Base-by-base conservation (phyloP, 306 rosid species). In the Casuarina equisetifolia region DNA sequence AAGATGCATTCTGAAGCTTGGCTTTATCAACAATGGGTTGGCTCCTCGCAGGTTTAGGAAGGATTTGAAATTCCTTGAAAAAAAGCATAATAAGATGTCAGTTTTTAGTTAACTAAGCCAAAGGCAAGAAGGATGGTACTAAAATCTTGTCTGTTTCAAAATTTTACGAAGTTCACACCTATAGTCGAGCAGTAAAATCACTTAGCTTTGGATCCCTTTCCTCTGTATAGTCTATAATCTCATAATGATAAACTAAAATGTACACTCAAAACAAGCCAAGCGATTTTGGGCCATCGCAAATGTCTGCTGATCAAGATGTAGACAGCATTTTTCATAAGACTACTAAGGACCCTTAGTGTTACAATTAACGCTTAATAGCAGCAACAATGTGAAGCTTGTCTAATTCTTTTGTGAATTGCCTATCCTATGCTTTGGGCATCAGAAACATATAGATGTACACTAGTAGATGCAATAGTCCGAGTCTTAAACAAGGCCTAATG, bases 1-100 rank as follows among this genome's bases (percentile, higher is more conserved):
- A 89, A 70, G 90, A 76, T 63, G 98, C 97, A 40, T 64, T 88
- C 79, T 89, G 81, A 83, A 95, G 97, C 82, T 86, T 88, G 80
- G 92, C 86, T 82, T 83, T 92, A 55, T 95, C 96, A 61, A 92
- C 85, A 32, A 68, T 4, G 46, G 97, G 97, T 84, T 95, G 97
- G 67, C 84, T 84, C 84, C 93, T 87, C 25, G 96, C 97, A 36
- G 91, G 91, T 83, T 86, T 80, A 43, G 98, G 97, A 82, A 95
- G 95, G 57, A 95, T 93, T 89, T 91, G 85, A 79, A 95, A 91
- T 86, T 95, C 96, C 98, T 92, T 70, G 0, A 48, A 44, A 52
- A 35, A 74, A 36, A 46, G 67, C 32, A 25, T 50, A 16, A 49
- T 42, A 70, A 46, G 51, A 58, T 19, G 49, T 79, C 62, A 85